phyloP scores from a whole-genome alignment of 805 yeast genomes.

The Metschnikowia peoriensis region DNA sequence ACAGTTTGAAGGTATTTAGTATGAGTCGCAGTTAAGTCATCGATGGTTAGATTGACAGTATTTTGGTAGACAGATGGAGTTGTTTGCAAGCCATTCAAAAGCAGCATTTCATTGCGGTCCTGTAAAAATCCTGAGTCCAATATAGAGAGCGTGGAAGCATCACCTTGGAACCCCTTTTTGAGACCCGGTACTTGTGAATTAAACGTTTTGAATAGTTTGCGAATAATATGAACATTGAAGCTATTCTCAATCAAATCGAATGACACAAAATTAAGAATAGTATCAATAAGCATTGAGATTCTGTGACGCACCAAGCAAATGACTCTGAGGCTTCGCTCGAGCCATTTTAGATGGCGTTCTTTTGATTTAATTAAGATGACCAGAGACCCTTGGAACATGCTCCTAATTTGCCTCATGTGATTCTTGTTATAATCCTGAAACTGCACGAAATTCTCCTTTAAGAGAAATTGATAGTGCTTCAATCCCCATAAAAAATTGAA shows the following conservation, averaged over 20 bases:
- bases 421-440: constrained; percentile 25
- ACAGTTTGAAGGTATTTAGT: constrained; percentile 16
- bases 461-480: constrained; percentile 55
- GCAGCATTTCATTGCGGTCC: constrained; percentile 1
- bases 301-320: constrained; percentile 38
- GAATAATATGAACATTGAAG: constrained; percentile 25
- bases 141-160: constrained; percentile 11
- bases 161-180: background rate
- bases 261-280: constrained; percentile 40
- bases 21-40: constrained; percentile 16
- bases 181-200: background rate
- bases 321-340: constrained; percentile 31
- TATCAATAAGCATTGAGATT: constrained; percentile 41
- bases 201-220: constrained; percentile 20
- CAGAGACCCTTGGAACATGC: constrained; percentile 1
- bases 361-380: background rate
- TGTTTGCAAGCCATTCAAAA: background rate
- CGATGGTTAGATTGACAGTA: constrained; percentile 15
- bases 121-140: constrained; percentile 9
- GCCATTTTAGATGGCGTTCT: constrained; percentile 20
- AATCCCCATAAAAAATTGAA: constrained; percentile 86
- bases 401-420: constrained; percentile 23
- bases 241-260: constrained; percentile 47
- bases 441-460: constrained; percentile 36
- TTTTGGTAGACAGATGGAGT: constrained; percentile 4